Evolutionary conservation across 164 flowering plant genomes (phyloP).

Genomic region (Akebia trifoliata): DNA sequence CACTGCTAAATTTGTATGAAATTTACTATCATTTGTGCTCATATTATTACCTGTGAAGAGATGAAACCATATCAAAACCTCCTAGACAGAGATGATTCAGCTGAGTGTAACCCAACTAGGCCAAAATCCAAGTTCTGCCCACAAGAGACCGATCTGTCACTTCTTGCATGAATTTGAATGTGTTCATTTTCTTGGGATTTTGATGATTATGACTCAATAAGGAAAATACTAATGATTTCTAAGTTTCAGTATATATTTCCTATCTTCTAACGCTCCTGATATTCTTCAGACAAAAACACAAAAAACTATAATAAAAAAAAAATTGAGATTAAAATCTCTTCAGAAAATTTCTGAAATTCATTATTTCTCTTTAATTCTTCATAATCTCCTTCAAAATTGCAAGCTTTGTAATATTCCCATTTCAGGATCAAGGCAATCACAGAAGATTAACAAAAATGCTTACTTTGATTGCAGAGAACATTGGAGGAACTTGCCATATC

Average conservation of each 20-base stretch:
- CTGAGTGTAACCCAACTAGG: too few relatives aligned
- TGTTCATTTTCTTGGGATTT: background rate
- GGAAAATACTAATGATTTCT: too few relatives aligned
- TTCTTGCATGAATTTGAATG: background rate
- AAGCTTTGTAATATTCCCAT: too few relatives aligned
- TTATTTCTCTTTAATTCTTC: background rate
- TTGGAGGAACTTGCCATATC: slow-evolving; percentile 99
- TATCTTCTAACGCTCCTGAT: background rate
- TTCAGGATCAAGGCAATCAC: background rate
- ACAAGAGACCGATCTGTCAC: too few relatives aligned
- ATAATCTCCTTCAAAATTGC: too few relatives aligned
- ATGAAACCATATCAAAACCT: too few relatives aligned
- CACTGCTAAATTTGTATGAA: background rate
- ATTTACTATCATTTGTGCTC: too few relatives aligned
- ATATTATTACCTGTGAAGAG: too few relatives aligned
- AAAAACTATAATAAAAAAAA: background rate
- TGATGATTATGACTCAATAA: background rate
- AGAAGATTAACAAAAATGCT: slow-evolving; percentile 16
- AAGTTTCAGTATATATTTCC: background rate
- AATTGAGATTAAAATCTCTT: background rate
- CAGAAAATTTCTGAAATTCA: background rate
- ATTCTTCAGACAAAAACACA: background rate
- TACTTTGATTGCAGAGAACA: slow-evolving; percentile 99
- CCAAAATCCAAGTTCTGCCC: too few relatives aligned
- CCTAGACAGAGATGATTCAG: too few relatives aligned